Evolutionary conservation across 805 yeast species (phyloP).

Genomic region (Saccharomycodes ludwigii): DNA sequence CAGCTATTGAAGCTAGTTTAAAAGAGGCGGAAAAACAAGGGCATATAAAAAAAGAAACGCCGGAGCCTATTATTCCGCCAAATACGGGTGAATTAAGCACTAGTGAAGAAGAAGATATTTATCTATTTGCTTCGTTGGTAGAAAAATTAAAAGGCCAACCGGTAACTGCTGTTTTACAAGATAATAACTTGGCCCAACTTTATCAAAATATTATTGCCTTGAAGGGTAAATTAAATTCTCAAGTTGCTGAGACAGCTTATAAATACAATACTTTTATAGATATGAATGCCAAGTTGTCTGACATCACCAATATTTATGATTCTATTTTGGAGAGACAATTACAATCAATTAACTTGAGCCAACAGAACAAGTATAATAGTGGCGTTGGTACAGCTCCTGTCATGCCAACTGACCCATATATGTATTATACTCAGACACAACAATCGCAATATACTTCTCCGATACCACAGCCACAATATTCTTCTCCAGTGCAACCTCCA

Average conservation of each 20-base stretch:
- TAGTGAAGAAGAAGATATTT: constrained; percentile 58
- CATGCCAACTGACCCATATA: constrained; percentile 18
- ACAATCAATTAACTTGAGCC: constrained; percentile 26
- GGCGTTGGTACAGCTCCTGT: constrained; percentile 14
- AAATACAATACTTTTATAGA: constrained; percentile 58
- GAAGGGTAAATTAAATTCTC: constrained; percentile 57
- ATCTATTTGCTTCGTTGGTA: constrained; percentile 57
- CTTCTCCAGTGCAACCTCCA: constrained; percentile 7
- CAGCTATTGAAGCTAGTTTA: constrained; percentile 88
- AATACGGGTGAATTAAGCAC: constrained; percentile 31
- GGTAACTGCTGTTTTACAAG: constrained; percentile 26
- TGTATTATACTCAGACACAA: constrained; percentile 7
- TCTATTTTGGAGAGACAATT: constrained; percentile 49
- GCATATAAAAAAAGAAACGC: constrained; percentile 1
- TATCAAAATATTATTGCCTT: constrained; percentile 47
- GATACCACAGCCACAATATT: constrained; percentile 1
- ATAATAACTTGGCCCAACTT: constrained; percentile 24
- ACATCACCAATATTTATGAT: constrained; percentile 68
- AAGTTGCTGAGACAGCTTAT: constrained; percentile 43
- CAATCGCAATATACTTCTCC: constrained; percentile 9
- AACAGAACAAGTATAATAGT: constrained; percentile 15
- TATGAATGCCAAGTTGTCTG: constrained; percentile 65
- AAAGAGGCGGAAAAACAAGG: constrained; percentile 43
- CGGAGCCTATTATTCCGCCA: neutral
- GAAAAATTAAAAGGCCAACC: constrained; percentile 38